phyloP scores from a whole-genome alignment of 1,284 basidiomycete species.

The Heterobasidion annosum region DNA sequence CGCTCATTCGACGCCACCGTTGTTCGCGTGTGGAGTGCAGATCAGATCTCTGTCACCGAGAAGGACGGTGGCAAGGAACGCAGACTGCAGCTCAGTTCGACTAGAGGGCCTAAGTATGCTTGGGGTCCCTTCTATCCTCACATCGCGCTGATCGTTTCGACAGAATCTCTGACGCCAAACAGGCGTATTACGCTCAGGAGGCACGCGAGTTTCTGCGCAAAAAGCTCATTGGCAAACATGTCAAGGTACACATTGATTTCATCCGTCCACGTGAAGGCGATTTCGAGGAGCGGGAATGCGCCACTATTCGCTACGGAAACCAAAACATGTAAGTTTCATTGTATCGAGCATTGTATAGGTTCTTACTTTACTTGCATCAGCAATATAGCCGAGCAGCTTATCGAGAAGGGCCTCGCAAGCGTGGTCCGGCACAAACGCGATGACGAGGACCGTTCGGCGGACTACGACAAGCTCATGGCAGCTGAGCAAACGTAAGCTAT shows the following conservation, averaged over 20 bases:
- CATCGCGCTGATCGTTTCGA: no score
- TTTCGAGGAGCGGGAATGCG: constrained; percentile 88
- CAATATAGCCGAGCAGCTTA: constrained; percentile 86
- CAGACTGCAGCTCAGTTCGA: constrained; percentile 84
- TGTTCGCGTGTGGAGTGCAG: constrained; percentile 84
- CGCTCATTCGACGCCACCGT: constrained; percentile 79
- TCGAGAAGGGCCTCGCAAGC: constrained; percentile 88
- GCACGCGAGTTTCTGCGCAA: constrained; percentile 89
- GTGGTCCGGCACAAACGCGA: constrained; percentile 90
- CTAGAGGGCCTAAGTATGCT: constrained; percentile 74
- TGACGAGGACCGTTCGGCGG: constrained; percentile 90
- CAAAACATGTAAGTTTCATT: constrained; percentile 51
- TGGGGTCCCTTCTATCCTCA: not conserved
- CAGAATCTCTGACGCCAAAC: constrained; percentile 80
- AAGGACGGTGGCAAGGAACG: constrained; percentile 73
- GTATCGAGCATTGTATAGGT: constrained; percentile 1
- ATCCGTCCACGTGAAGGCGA: constrained; percentile 89
- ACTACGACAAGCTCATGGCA: constrained; percentile 92
- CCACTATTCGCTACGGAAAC: constrained; percentile 78
- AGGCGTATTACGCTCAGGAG: constrained; percentile 85
- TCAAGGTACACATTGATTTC: constrained; percentile 82
- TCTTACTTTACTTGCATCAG: constrained; percentile 27
- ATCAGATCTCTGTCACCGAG: constrained; percentile 80
- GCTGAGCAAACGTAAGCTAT: constrained; percentile 74
- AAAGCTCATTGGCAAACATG: constrained; percentile 84